phyloP scores from a whole-genome alignment of 2,329 filamentous ascomycete genomes.

The Phaeosphaeriaceae sp. region DNA sequence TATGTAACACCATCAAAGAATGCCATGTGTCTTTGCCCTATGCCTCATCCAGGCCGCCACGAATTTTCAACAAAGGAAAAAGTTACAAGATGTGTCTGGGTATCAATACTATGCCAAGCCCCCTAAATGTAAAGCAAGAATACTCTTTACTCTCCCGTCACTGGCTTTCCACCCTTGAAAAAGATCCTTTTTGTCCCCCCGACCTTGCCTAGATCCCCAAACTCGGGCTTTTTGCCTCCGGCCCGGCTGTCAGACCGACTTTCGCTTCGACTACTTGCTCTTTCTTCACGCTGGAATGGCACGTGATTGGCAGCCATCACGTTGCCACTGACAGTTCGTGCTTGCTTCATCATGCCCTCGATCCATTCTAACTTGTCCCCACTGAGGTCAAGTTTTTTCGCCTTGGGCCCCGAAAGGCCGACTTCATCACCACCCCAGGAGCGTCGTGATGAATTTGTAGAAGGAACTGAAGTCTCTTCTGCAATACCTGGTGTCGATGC shows the following conservation, averaged over 20 bases:
- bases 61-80: neutral
- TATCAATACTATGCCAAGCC: constrained; percentile 3
- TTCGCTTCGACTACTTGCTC: constrained; percentile 35
- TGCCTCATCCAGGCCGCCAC: too few species aligned
- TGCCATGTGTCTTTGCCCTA: too few species aligned
- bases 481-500: constrained; percentile 33
- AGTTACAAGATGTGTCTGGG: neutral
- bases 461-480: constrained; percentile 33
- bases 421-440: constrained; percentile 55
- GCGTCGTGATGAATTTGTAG: constrained; percentile 34
- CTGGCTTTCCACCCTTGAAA: constrained; percentile 49
- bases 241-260: constrained; percentile 34
- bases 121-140: neutral
- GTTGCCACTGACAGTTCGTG: constrained; percentile 72
- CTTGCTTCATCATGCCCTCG: constrained; percentile 81
- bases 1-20: too few species aligned
- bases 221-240: constrained; percentile 47
- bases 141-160: neutral
- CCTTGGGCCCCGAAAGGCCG: constrained; percentile 73
- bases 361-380: constrained; percentile 81
- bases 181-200: constrained; percentile 77
- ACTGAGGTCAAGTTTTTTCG: constrained; percentile 67
- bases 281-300: constrained; percentile 22
- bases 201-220: constrained; percentile 74
- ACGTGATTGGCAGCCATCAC: constrained; percentile 24